phyloP scores from a whole-genome alignment of 169 alveolate species.

The Cryptosporidium ryanae region DNA sequence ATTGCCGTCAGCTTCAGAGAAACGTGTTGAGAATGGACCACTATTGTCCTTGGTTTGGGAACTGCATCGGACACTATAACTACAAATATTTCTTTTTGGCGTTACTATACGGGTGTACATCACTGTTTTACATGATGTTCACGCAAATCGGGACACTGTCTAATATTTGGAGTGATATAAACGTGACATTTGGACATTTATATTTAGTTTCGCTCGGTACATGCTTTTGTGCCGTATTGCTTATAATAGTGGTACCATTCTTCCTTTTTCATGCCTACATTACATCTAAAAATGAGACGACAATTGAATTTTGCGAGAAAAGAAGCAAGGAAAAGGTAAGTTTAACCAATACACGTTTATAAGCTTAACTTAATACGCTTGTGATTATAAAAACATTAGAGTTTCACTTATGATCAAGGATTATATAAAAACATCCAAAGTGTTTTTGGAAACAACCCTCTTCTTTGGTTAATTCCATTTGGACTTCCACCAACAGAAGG shows the following conservation, averaged over 20 bases:
- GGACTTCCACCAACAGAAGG: slow-evolving; percentile 80
- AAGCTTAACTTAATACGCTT: too few relatives aligned
- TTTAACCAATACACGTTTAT: not conserved
- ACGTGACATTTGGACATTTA: slow-evolving; percentile 39
- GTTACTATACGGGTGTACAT: slow-evolving; percentile 66
- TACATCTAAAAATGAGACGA: slow-evolving; percentile 76
- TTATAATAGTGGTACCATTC: slow-evolving; percentile 77
- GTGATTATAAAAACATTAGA: not conserved
- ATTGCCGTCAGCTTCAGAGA: slow-evolving; percentile 51
- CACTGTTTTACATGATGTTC: slow-evolving; percentile 18
- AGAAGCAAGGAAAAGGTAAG: slow-evolving; percentile 77
- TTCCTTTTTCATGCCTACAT: slow-evolving; percentile 77
- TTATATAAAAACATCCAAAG: slow-evolving; percentile 70
- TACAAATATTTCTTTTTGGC: slow-evolving; percentile 80
- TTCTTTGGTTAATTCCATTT: slow-evolving; percentile 78
- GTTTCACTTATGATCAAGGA: slow-evolving; percentile 78
- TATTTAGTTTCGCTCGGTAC: slow-evolving; percentile 49
- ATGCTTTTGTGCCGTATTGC: slow-evolving; percentile 36
- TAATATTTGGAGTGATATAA: slow-evolving; percentile 73
- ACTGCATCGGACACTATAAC: slow-evolving; percentile 58
- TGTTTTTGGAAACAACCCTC: slow-evolving; percentile 78
- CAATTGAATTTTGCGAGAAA: slow-evolving; percentile 81
- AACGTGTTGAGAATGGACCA: slow-evolving; percentile 71
- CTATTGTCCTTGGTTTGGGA: slow-evolving; percentile 75
- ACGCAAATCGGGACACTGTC: slow-evolving; percentile 26